These are phyloP conservation scores for Xeromyces bisporus DNA, from an alignment of 495 filamentous ascomycete species.

Conservation along the genomic window DNA sequence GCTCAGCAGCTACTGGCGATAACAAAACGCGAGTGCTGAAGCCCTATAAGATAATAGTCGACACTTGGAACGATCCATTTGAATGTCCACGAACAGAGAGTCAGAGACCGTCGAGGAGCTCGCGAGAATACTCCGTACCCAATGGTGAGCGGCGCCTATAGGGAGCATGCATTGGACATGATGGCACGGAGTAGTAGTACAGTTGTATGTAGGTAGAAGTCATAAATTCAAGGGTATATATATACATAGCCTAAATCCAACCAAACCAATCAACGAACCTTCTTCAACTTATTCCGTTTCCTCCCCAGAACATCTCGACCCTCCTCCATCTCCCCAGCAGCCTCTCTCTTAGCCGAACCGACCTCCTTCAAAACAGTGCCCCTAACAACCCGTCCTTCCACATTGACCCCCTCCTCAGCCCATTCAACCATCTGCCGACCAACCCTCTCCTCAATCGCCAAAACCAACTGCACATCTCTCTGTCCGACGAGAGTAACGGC, in stretches of 20 bases:
- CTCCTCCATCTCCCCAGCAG: constrained; percentile 77
- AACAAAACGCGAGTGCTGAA: no score
- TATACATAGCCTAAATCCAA: constrained; percentile 1
- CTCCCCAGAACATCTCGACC: constrained; percentile 56
- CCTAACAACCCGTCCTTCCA: constrained; percentile 70
- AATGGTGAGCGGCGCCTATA: no score
- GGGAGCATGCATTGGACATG: no score
- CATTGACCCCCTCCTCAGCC: constrained; percentile 72
- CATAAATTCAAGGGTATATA: neutral
- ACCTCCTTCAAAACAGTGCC: constrained; percentile 68
- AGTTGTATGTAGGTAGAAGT: no score
- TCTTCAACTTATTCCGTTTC: constrained; percentile 30
- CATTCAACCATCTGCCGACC: constrained; percentile 67
- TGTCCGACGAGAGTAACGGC: constrained; percentile 83
- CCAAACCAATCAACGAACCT: constrained; percentile 17
- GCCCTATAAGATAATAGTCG: no score
- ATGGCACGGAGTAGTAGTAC: no score
- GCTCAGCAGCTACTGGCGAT: no score
- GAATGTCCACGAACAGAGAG: no score
- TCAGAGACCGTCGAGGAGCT: no score
- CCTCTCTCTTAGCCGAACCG: constrained; percentile 80
- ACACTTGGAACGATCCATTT: no score
- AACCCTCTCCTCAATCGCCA: constrained; percentile 74
- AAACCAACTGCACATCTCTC: constrained; percentile 70
- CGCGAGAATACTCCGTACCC: no score